Evolutionary conservation across 306 rosid genomes (phyloP).

Genomic region (Sicyos edulis): DNA sequence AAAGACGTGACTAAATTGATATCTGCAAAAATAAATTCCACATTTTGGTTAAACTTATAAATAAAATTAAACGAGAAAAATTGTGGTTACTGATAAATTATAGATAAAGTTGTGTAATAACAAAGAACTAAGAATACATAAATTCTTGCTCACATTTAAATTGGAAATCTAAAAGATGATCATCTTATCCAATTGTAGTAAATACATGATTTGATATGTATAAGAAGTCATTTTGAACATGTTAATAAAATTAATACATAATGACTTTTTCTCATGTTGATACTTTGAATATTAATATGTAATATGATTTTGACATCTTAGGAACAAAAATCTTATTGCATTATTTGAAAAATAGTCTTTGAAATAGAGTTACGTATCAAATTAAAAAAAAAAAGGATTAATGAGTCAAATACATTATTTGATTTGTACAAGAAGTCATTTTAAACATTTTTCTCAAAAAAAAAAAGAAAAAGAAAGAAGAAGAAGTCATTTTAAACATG

Average conservation of each 20-base stretch:
- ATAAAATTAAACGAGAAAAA: not conserved
- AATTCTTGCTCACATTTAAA: not conserved
- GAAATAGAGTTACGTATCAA: not conserved
- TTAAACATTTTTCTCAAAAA: no score
- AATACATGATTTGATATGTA: not conserved
- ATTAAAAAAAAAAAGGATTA: no score
- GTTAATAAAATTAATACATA: not conserved
- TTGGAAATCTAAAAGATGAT: not conserved
- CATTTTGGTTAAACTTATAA: no score
- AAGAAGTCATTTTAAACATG: no score
- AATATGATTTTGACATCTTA: not conserved
- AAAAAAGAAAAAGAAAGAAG: no score
- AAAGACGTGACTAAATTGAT: not conserved
- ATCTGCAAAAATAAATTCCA: not conserved
- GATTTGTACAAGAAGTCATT: not conserved
- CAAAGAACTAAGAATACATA: not conserved
- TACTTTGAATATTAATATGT: not conserved
- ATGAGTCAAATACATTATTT: conserved; percentile 3
- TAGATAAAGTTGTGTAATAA: not conserved
- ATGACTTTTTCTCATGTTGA: not conserved
- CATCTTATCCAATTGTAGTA: not conserved
- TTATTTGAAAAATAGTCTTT: not conserved
- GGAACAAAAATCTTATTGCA: no score
- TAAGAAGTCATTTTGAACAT: not conserved
- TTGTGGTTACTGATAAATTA: not conserved